Percentiles rank a stretch among this genome's conserved stretches.
These are phyloP conservation scores for Naganishia sp. DNA, from an alignment of 1,284 basidiomycete species.

Conservation along the genomic window DNA sequence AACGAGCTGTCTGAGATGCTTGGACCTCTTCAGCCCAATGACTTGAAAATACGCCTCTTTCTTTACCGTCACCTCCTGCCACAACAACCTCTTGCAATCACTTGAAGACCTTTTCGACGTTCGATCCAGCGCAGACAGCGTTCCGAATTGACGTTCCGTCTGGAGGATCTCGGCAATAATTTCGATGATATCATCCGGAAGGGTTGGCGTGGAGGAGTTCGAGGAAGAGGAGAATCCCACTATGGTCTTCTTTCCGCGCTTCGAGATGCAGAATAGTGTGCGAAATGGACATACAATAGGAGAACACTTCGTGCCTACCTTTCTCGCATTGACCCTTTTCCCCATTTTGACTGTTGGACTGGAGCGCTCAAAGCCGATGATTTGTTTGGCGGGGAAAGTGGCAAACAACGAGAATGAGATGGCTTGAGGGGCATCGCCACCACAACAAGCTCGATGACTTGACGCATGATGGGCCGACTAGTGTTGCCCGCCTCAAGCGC, in stretches of 20 bases:
- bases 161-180: not conserved
- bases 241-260: not conserved
- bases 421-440: too few relatives aligned
- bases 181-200: not conserved
- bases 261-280: not conserved
- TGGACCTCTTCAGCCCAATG: too few relatives aligned
- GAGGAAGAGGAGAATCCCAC: not conserved
- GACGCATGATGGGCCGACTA: too few relatives aligned
- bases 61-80: not conserved
- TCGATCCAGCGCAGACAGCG: not conserved
- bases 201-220: not conserved
- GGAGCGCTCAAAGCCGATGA: not conserved
- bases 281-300: not conserved
- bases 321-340: not conserved
- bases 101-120: not conserved
- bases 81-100: not conserved
- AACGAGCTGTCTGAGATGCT: too few relatives aligned
- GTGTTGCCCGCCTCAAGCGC: too few relatives aligned
- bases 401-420: too few relatives aligned
- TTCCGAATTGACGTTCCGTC: not conserved
- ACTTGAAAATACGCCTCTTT: too few relatives aligned
- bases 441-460: too few relatives aligned
- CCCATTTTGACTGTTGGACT: not conserved
- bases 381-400: too few relatives aligned
- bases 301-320: not conserved